These are phyloP conservation scores for Entomortierella chlamydospora DNA, from an alignment of 192 early-diverging fungal species.

Conservation along the genomic window DNA sequence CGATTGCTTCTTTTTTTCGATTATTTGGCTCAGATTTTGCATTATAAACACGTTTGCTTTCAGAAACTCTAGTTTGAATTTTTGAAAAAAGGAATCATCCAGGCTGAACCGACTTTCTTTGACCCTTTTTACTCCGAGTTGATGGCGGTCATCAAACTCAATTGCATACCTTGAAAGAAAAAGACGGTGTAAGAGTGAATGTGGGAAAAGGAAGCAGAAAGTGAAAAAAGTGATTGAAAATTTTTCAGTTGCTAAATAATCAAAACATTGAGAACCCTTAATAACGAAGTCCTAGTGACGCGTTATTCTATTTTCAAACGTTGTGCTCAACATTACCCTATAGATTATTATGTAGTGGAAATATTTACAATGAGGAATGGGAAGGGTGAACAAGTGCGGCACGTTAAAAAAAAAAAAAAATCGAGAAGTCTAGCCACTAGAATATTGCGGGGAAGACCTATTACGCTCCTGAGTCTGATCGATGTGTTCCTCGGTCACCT, in stretches of 20 bases:
- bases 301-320: neutral
- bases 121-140: too few relatives aligned
- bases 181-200: neutral
- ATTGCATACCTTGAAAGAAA: neutral
- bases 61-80: constrained; percentile 71
- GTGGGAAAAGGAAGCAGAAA: neutral
- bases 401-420: constrained; percentile 1
- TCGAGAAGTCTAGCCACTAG: neutral
- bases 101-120: constrained; percentile 17
- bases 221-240: neutral
- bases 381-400: too few relatives aligned
- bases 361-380: too few relatives aligned
- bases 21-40: constrained; percentile 55
- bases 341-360: too few relatives aligned
- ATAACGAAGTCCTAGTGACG: neutral
- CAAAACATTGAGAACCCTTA: neutral
- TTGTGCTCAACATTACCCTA: neutral
- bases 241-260: neutral
- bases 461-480: neutral
- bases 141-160: too few relatives aligned
- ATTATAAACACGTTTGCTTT: constrained; percentile 62
- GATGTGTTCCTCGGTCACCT: neutral
- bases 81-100: constrained; percentile 58
- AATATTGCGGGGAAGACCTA: neutral
- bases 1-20: neutral